Base-by-base conservation (phyloP, 1,284 basidiomycete species). In the Tilletia setariae region DNA sequence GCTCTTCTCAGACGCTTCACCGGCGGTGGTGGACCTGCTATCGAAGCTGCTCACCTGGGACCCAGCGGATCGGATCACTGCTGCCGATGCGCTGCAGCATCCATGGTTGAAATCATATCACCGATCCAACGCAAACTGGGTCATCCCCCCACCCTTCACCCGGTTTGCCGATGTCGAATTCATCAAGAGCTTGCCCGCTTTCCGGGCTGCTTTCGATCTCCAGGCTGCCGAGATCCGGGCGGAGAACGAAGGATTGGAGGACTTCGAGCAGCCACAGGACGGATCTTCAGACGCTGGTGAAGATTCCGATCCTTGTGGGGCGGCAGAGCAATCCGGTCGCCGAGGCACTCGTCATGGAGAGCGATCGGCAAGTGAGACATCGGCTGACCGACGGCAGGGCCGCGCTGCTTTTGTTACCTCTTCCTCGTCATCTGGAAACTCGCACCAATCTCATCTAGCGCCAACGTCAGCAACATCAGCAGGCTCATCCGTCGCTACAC, bases 71-170 rank as follows among this genome's bases (percentile, higher is more conserved):
- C 71, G 80, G 6, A 69, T 82, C 49, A 76, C 77, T 2, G 80
- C 80, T 8, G 74, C 71, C 4, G 72, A 81, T 16, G 80, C 80
- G 1, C 71, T 82, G 1, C 67, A 67, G 32, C 80, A 82, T 51
- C 80, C 80, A 8, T 82, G 79, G 79, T 71, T 82, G 53, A 73
- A 72, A 44, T 75, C 77, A 7, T 82, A 82, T 63, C 75, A 80
- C 67, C 73, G 74, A 40, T 74, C 75, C 9, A 76, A 75, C 59
- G 74, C 77, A 21, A 67, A 71, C 19, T 78, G 75, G 78, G 65
- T 71, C 40, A 63, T 72, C 16, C 76, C 79, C 1, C 68, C 69
- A 64, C 69, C 77, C 0, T 82, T 80, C 64, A 64, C 68, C 63
- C 74, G 74, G 25, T 82, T 82, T 61, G 72, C 64, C 63, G 77